Evolutionary conservation across 352 stramenopile species (phyloP).

Genomic region (Pythium oligandrum): DNA sequence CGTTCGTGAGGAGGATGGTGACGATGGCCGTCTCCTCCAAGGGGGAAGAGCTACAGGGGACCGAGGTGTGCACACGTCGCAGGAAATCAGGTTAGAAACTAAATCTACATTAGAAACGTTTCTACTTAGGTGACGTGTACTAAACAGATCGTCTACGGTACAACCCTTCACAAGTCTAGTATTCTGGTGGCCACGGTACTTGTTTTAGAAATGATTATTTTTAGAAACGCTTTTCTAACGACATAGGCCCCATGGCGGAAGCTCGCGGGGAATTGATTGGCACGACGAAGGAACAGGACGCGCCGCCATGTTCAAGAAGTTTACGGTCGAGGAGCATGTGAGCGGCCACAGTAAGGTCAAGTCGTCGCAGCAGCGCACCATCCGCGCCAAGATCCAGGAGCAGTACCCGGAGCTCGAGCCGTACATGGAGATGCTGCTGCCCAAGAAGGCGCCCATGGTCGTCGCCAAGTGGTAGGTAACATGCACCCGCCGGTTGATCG

Average conservation of each 20-base stretch:
- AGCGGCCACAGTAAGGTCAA: conserved; percentile 96
- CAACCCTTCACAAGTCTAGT: not conserved
- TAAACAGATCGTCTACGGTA: too few species aligned
- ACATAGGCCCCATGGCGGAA: too few species aligned
- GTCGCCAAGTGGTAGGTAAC: conserved; percentile 84
- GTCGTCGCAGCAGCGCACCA: conserved; percentile 94
- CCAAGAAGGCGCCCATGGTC: conserved; percentile 94
- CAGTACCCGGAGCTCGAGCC: conserved; percentile 91
- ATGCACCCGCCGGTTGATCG: conserved; percentile 7
- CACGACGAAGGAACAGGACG: too few species aligned
- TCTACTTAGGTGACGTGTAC: too few species aligned
- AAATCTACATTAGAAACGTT: too few species aligned
- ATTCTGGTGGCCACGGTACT: conserved; percentile 5
- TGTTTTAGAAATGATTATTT: not conserved
- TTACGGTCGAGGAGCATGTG: conserved; percentile 92
- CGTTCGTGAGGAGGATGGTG: not conserved
- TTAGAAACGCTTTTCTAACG: not conserved
- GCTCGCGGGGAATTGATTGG: too few species aligned
- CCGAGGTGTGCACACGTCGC: conserved; percentile 14
- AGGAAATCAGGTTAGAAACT: not conserved
- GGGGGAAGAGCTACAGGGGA: too few species aligned
- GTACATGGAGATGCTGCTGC: conserved; percentile 84
- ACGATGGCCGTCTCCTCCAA: too few species aligned
- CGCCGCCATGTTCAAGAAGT: conserved; percentile 92
- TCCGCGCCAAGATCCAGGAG: conserved; percentile 92